These are phyloP conservation scores for Dioszegia aurantiaca DNA, from an alignment of 768 basidiomycete species.

Conservation along the genomic window DNA sequence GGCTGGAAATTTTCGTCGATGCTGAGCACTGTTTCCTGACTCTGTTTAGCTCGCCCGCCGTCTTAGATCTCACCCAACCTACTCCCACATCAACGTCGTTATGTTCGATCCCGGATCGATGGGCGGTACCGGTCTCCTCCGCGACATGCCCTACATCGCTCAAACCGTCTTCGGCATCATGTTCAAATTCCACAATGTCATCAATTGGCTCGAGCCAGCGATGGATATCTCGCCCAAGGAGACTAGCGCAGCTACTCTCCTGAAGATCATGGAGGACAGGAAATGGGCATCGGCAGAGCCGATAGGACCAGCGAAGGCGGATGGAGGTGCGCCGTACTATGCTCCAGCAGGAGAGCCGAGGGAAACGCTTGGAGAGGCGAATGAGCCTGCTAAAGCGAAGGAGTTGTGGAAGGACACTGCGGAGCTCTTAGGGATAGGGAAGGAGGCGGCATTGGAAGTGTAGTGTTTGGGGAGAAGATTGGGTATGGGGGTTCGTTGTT, in stretches of 20 bases:
- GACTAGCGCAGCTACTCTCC: constrained; percentile 1
- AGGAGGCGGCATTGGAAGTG: not conserved
- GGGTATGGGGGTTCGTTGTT: no score
- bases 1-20: not conserved
- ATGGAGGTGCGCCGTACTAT: constrained; percentile 10
- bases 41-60: constrained; percentile 5
- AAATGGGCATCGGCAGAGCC: constrained; percentile 2
- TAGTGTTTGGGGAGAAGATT: no score
- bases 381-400: constrained; percentile 1
- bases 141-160: not conserved
- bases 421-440: not conserved
- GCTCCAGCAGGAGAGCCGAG: not conserved
- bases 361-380: constrained; percentile 3
- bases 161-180: not conserved
- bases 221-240: constrained; percentile 3
- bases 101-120: constrained; percentile 16
- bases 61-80: not conserved
- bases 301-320: not conserved
- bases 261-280: constrained; percentile 3
- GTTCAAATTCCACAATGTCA: not conserved
- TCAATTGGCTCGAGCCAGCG: constrained; percentile 9
- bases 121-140: constrained; percentile 15
- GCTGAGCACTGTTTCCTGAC: no score
- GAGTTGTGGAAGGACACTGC: constrained; percentile 5
- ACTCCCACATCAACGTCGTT: not conserved